A percentile compares a stretch with the other conserved stretches of the same genome.
phyloP scores from a whole-genome alignment of 2,329 filamentous ascomycete genomes.

The Fusarium tupiense region DNA sequence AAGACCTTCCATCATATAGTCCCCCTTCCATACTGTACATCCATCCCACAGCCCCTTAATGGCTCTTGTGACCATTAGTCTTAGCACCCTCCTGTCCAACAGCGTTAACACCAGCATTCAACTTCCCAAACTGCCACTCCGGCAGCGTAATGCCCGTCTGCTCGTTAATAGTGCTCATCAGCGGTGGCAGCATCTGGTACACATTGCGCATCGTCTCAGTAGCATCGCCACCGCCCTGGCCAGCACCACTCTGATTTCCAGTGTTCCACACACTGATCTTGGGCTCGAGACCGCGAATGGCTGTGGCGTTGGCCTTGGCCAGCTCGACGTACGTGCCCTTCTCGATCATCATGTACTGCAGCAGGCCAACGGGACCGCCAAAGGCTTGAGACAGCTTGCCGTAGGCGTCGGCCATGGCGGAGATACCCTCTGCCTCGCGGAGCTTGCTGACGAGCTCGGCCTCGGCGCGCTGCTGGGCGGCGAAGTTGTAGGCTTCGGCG shows the following conservation, averaged over 20 bases:
- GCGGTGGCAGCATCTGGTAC: conserved; percentile 84
- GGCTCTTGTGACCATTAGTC: conserved; percentile 35
- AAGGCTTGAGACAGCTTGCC: conserved; percentile 75
- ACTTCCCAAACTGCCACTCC: conserved; percentile 73
- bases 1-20: not conserved
- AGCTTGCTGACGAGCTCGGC: conserved; percentile 69
- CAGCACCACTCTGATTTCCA: conserved; percentile 58
- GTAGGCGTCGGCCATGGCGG: conserved; percentile 85
- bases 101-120: conserved; percentile 50
- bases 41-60: not conserved
- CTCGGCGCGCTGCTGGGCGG: conserved; percentile 62
- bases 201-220: conserved; percentile 75
- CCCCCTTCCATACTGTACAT: not conserved
- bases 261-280: conserved; percentile 96
- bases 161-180: conserved; percentile 87
- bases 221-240: conserved; percentile 59
- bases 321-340: conserved; percentile 81
- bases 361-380: conserved; percentile 79
- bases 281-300: conserved; percentile 80
- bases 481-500: conserved; percentile 52
- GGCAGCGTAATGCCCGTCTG: conserved; percentile 87
- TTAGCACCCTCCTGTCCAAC: conserved; percentile 41
- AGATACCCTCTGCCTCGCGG: conserved; percentile 80
- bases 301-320: conserved; percentile 79
- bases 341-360: conserved; percentile 90